These are phyloP conservation scores for Leccinum incarnatum DNA, from an alignment of 768 basidiomycete genomes.

Conservation along the genomic window DNA sequence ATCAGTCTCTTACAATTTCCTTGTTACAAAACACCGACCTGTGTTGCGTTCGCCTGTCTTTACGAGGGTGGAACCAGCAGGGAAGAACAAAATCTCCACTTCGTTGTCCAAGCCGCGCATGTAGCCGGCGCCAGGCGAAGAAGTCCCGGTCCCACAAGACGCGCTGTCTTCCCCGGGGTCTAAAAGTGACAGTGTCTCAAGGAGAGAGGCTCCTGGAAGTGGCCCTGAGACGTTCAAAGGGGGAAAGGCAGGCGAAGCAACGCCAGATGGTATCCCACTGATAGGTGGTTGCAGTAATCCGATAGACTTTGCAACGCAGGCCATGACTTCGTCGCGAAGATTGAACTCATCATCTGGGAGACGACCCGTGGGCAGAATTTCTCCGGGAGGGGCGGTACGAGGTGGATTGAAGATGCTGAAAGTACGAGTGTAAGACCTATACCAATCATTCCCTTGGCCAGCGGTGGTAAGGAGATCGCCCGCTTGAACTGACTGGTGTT, in stretches of 20 bases:
- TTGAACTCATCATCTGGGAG: conserved; percentile 74
- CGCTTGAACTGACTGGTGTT: conserved; percentile 59
- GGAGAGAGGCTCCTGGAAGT: conserved; percentile 50
- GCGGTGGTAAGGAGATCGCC: conserved; percentile 72
- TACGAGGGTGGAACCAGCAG: conserved; percentile 80
- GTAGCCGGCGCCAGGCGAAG: conserved; percentile 49
- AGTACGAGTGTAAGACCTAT: conserved; percentile 45
- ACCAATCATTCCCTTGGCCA: conserved; percentile 44
- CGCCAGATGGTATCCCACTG: conserved; percentile 62
- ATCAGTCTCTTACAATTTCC: neutral
- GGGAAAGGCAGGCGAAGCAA: conserved; percentile 61
- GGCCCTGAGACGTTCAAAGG: conserved; percentile 43
- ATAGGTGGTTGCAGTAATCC: conserved; percentile 87
- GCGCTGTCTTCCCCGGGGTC: conserved; percentile 66
- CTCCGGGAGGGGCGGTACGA: conserved; percentile 33
- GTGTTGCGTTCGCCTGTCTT: conserved; percentile 89
- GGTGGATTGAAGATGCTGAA: conserved; percentile 54
- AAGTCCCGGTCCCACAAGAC: conserved; percentile 63
- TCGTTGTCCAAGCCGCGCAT: conserved; percentile 91
- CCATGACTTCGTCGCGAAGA: conserved; percentile 95
- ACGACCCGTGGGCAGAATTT: conserved; percentile 20
- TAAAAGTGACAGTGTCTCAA: conserved; percentile 69
- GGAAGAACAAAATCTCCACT: conserved; percentile 92
- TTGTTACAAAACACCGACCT: conserved; percentile 42
- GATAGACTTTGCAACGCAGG: conserved; percentile 95